Base-by-base conservation (phyloP, 352 stramenopile species). In the Phytophthora capsici region DNA sequence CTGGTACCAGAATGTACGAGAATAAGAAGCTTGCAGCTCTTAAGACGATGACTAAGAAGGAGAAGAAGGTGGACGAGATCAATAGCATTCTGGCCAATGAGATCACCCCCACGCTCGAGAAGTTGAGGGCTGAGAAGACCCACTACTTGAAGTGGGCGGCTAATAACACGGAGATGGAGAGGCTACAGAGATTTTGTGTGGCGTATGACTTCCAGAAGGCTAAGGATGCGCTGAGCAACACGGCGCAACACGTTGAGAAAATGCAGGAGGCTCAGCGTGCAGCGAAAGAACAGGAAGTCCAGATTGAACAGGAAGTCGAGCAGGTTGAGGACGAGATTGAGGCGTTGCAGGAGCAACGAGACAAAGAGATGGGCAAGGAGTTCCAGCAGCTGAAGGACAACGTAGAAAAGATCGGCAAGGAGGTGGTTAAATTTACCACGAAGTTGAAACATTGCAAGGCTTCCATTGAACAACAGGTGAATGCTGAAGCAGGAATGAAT, bases 21-120 rank as follows among this genome's bases (percentile, higher is more conserved):
- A 99, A 98, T 58, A 99, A 99, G 74, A 99, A 99, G 83, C 84
- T 98, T 19, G 88, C 86, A 28, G 97, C 98, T 26, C 83, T 99
- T 51, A 99, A 99, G 83, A 99, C 97, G 26, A 99, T 99, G 78
- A 93, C 98, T 23, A 99, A 99, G 78, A 99, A 99, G 78, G 96
- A 99, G 66, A 96, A 95, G 68, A 99, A 99, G 67, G 96, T 99
- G 19, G 91, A 99, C 57, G 97, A 99, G 82, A 99, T 99, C 72
- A 99, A 99, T 66, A 96, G 89, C 53, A 97, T 99, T 47, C 71
- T 99, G 12, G 89, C 89, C 1, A 91, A 99, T 71, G 98, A 99
- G 78, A 99, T 99, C 74, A 99, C 97, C 22, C 98, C 98, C 22
- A 99, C 97, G 34, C 89, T 99, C 17, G 98, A 99, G 82, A 97